A percentile compares a stretch with the other conserved stretches of the same genome.
phyloP scores from a whole-genome alignment of 257 asterid genomes.

The Ocimum tenuiflorum region DNA sequence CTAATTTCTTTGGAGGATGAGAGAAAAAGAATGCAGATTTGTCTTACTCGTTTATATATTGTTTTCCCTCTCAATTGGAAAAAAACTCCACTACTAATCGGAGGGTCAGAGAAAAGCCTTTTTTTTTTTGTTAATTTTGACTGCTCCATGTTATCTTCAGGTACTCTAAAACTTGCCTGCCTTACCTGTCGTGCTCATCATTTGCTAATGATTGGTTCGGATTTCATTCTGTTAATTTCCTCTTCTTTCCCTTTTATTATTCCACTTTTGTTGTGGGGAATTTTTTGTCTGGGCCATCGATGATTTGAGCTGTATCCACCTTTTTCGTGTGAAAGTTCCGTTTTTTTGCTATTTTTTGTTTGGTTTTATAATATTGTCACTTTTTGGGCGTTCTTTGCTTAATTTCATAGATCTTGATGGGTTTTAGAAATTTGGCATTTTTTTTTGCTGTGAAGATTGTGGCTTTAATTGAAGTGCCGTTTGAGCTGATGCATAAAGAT shows the following conservation, averaged over 20 bases:
- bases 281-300: conserved; percentile 22
- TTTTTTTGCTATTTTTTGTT: not conserved
- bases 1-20: not conserved
- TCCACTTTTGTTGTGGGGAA: conserved; percentile 16
- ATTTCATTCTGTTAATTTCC: not conserved
- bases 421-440: conserved; percentile 3
- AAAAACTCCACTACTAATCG: conserved; percentile 5
- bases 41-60: not conserved
- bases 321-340: conserved; percentile 4
- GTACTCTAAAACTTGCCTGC: conserved; percentile 11
- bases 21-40: not conserved
- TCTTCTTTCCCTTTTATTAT: not conserved
- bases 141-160: conserved; percentile 27
- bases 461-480: conserved; percentile 12
- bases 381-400: conserved; percentile 1
- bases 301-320: conserved; percentile 15
- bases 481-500: conserved; percentile 15
- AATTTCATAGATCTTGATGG: conserved; percentile 32
- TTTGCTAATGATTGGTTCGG: conserved; percentile 27
- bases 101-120: conserved; percentile 18
- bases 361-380: not conserved
- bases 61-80: not conserved
- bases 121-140: conserved; percentile 19
- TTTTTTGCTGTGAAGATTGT: conserved; percentile 2
- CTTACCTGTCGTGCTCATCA: conserved; percentile 13